These are phyloP conservation scores for Gossypium schwendimanii DNA, from an alignment of 441 rosid genomes.

Conservation along the genomic window DNA sequence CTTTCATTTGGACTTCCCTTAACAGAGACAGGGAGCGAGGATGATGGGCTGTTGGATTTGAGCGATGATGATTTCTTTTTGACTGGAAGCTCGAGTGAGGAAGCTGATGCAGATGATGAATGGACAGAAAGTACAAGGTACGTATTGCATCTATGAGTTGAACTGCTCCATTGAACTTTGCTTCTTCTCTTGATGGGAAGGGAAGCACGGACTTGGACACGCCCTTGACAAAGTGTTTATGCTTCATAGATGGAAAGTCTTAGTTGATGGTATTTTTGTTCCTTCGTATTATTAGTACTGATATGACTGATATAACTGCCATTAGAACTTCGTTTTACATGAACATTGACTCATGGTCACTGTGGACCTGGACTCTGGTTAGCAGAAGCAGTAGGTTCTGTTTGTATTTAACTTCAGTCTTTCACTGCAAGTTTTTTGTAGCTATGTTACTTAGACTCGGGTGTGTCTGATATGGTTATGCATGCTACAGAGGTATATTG, in stretches of 20 bases:
- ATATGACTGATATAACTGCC: background rate
- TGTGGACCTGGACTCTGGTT: background rate
- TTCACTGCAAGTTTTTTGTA: background rate
- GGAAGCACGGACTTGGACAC: too few species aligned
- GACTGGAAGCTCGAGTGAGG: conserved; percentile 81
- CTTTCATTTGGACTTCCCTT: conserved; percentile 2
- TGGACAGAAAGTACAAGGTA: conserved; percentile 92
- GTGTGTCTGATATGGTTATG: too few species aligned
- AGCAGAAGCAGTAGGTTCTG: background rate
- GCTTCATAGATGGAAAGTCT: too few species aligned
- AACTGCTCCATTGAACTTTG: background rate
- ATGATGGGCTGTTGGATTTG: conserved; percentile 29
- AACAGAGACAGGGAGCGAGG: conserved; percentile 93
- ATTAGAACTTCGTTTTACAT: background rate
- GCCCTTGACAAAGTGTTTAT: too few species aligned
- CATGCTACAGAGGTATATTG: too few species aligned
- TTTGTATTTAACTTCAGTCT: background rate
- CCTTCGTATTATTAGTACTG: background rate
- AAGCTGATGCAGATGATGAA: conserved; percentile 93
- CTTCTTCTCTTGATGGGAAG: background rate
- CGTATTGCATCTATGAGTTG: background rate
- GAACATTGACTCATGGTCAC: background rate
- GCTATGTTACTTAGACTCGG: too few species aligned
- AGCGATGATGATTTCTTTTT: conserved; percentile 70
- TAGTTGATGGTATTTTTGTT: background rate